Base-by-base conservation (phyloP, 805 yeast species). In the Torulaspora quercuum region DNA sequence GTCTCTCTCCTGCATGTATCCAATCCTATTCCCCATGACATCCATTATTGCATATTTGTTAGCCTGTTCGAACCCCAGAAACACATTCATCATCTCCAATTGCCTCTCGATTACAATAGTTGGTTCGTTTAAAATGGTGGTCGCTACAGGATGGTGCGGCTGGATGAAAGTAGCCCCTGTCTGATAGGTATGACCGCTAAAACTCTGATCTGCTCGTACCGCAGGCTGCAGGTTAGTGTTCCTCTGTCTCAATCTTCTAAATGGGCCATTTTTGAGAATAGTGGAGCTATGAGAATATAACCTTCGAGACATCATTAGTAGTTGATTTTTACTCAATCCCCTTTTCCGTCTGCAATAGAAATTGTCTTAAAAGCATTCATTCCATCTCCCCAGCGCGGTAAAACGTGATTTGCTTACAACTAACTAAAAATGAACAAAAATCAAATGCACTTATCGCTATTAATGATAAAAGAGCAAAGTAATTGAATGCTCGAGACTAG, bases 51-150 rank as follows among this genome's bases (percentile, higher is more conserved):
- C 71, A 55, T 90, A 90, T 46, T 72, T 67, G 57, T 89, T 90
- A 2, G 92, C 86, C 63, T 92, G 97, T 58, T 90, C 97, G 51
- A 84, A 86, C 1, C 97, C 97, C 8, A 89, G 55, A 35, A 88
- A 72, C 12, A 92, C 69, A 54, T 87, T 89, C 87, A 87, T 80
- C 67, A 81, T 73, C 64, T 92, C 97, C 15, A 92, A 68, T 54
- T 85, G 83, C 39, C 98, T 72, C 54, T 90, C 96, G 29, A 92
- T 76, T 1, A 90, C 87, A 13, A 90, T 60, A 4, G 90, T 82
- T 1, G 97, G 97, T 50, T 86, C 86, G 26, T 72, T 72, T 25
- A 90, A 63, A 5, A 89, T 65, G 10, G 48, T 44, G 27, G 70
- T 67, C 18, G 76, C 72, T 14, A 82, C 70, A 0, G 82, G 80